phyloP scores from a whole-genome alignment of 2,329 filamentous ascomycete species.

The Diatrype stigma region DNA sequence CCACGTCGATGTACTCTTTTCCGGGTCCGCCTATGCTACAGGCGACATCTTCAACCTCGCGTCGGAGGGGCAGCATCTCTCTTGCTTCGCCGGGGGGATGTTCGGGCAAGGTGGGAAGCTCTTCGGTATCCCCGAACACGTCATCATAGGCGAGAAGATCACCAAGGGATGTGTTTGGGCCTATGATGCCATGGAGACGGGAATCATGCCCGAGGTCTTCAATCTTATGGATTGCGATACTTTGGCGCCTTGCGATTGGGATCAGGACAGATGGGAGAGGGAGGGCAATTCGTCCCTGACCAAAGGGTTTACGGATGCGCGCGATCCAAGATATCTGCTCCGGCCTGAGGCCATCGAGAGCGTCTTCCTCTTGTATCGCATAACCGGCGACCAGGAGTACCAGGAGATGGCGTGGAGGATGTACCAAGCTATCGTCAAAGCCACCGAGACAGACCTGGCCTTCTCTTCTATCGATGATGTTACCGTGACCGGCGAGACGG shows the following conservation, averaged over 20 bases:
- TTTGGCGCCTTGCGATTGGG: conserved; percentile 36
- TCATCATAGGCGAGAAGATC: conserved; percentile 43
- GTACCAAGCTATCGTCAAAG: conserved; percentile 42
- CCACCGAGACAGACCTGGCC: conserved; percentile 42
- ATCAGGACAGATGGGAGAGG: conserved; percentile 29
- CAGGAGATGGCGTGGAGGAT: conserved; percentile 51
- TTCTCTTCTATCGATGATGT: conserved; percentile 47
- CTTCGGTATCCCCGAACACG: conserved; percentile 40
- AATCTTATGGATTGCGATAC: conserved; percentile 38
- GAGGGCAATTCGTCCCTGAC: conserved; percentile 25
- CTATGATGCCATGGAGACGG: conserved; percentile 49
- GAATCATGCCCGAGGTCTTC: conserved; percentile 57
- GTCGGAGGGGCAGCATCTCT: conserved; percentile 37
- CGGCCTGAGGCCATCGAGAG: conserved; percentile 50
- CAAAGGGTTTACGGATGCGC: conserved; percentile 59
- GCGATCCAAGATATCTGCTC: conserved; percentile 45
- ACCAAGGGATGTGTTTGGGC: conserved; percentile 56
- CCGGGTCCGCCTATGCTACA: conserved; percentile 35
- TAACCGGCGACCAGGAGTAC: conserved; percentile 43
- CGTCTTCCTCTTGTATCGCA: conserved; percentile 50
- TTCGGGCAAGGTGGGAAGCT: conserved; percentile 41
- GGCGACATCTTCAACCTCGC: conserved; percentile 22
- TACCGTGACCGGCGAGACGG: conserved; percentile 43
- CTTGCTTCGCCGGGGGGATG: conserved; percentile 48
- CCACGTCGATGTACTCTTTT: conserved; percentile 60